These are phyloP conservation scores for Cutaneotrichosporon daszewskae DNA, from an alignment of 1,284 basidiomycete genomes.

Conservation along the genomic window DNA sequence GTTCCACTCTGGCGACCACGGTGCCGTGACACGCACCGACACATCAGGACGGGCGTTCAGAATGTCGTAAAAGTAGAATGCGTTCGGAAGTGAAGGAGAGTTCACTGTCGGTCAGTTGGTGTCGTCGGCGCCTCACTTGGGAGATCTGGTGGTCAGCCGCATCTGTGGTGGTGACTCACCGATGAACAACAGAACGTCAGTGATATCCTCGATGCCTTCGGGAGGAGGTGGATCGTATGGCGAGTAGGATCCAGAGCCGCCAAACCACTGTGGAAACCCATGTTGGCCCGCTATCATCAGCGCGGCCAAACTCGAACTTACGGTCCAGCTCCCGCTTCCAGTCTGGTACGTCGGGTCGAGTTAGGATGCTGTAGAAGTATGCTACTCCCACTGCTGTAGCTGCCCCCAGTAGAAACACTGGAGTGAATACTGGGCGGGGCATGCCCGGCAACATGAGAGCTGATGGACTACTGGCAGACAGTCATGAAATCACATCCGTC, in stretches of 20 bases:
- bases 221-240: not conserved
- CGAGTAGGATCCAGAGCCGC: too few relatives aligned
- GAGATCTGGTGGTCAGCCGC: conserved; percentile 1
- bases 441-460: too few relatives aligned
- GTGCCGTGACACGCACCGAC: not conserved
- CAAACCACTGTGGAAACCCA: conserved; percentile 8
- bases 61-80: not conserved
- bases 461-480: too few relatives aligned
- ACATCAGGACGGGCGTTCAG: not conserved
- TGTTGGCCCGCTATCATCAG: not conserved
- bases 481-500: too few relatives aligned
- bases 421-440: not conserved
- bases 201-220: not conserved
- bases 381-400: not conserved
- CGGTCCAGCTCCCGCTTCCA: conserved; percentile 6
- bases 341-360: conserved; percentile 1
- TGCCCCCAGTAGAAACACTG: not conserved
- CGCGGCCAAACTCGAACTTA: not conserved
- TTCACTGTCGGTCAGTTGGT: not conserved
- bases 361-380: not conserved
- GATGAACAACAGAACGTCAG: conserved; percentile 5
- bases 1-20: not conserved
- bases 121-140: not conserved
- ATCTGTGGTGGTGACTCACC: not conserved
- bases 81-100: not conserved